These are phyloP conservation scores for Podila epigama DNA, from an alignment of 192 early-diverging fungal genomes.

Conservation along the genomic window DNA sequence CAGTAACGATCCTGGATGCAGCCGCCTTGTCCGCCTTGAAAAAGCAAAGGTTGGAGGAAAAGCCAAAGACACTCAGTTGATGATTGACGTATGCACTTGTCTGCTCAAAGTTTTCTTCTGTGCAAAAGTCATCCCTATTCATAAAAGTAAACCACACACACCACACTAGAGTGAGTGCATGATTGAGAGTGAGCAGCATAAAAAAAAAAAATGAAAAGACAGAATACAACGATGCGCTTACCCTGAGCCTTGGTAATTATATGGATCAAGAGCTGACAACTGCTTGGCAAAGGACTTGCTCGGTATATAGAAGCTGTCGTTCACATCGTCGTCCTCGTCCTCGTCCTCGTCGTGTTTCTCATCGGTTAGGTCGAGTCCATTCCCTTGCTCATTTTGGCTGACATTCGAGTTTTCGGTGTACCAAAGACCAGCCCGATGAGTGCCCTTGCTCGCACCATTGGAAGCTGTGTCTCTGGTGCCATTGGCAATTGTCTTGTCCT, in stretches of 20 bases:
- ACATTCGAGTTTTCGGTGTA: constrained; percentile 17
- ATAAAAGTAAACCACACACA: too few species aligned
- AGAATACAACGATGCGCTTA: neutral
- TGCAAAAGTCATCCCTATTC: constrained; percentile 39
- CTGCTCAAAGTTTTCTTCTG: constrained; percentile 41
- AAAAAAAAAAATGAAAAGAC: neutral
- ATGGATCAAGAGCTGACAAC: constrained; percentile 22
- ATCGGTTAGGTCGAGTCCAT: too few species aligned
- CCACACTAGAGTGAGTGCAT: neutral
- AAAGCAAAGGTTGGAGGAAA: constrained; percentile 26
- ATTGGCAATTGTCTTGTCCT: neutral
- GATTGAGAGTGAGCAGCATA: neutral
- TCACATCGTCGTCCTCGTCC: neutral
- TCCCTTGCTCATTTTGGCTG: constrained; percentile 14
- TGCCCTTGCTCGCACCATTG: neutral
- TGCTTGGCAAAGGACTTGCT: constrained; percentile 23
- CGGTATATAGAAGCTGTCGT: constrained; percentile 40
- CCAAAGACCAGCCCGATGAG: neutral
- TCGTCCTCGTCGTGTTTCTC: neutral
- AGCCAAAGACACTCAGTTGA: constrained; percentile 29
- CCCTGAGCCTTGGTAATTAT: constrained; percentile 43
- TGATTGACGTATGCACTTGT: constrained; percentile 43
- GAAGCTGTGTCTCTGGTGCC: neutral
- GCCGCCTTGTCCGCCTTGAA: constrained; percentile 17
- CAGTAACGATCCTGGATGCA: constrained; percentile 33